These are phyloP conservation scores for Salix purpurea DNA, from an alignment of 345 rosid genomes.

Conservation along the genomic window DNA sequence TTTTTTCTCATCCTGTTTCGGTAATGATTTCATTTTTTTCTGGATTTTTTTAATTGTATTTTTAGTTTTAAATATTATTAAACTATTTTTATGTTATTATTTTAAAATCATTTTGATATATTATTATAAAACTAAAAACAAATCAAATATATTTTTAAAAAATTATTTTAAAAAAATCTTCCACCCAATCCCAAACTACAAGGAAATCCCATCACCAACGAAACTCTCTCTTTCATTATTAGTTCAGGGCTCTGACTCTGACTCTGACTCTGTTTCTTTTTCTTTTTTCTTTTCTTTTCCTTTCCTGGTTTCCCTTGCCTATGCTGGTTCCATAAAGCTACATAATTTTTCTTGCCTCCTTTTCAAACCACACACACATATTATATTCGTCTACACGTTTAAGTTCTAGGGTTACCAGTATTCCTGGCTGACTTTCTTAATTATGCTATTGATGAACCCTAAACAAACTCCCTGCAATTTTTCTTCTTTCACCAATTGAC, in stretches of 20 bases:
- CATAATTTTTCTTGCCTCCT: not conserved
- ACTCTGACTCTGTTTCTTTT: no score
- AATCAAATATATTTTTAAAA: no score
- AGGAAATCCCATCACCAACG: no score
- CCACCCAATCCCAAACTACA: no score
- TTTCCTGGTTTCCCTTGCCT: not conserved
- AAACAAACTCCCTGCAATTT: not conserved
- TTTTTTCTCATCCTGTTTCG: no score
- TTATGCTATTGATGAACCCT: not conserved
- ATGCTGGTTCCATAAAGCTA: not conserved
- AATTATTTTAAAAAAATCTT: no score
- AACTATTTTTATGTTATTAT: no score
- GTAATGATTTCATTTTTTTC: no score
- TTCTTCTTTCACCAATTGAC: not conserved
- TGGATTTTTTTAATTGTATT: no score
- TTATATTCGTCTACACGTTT: not conserved
- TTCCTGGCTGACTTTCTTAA: not conserved
- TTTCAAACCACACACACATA: not conserved
- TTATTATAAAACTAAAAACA: no score
- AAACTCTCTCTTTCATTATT: not conserved
- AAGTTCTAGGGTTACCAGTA: not conserved
- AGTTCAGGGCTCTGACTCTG: not conserved
- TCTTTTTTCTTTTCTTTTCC: not conserved
- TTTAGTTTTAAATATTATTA: no score
- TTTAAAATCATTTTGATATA: no score